Evolutionary conservation across 2,329 filamentous ascomycete genomes (phyloP).

Genomic region (Pestalotiopsis sp.): DNA sequence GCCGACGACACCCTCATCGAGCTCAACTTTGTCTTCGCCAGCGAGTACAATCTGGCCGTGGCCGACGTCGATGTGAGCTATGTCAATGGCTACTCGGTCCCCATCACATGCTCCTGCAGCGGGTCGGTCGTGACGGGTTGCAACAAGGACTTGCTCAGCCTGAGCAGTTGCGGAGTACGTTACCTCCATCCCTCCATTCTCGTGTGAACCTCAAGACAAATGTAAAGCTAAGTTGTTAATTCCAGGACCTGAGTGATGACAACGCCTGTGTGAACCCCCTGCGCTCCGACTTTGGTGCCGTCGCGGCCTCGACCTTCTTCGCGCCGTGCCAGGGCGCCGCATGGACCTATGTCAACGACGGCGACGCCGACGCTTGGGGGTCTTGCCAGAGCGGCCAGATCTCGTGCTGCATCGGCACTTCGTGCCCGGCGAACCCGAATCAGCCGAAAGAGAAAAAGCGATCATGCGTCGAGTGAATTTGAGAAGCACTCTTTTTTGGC

Average conservation of each 20-base stretch:
- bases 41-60: constrained; percentile 5
- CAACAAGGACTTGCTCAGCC: constrained; percentile 21
- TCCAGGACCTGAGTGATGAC: background rate
- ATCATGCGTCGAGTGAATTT: background rate
- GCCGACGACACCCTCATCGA: constrained; percentile 19
- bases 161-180: constrained; percentile 20
- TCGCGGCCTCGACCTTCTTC: constrained; percentile 20
- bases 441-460: constrained; percentile 4
- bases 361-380: constrained; percentile 21
- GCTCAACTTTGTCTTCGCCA: constrained; percentile 16
- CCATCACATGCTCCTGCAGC: constrained; percentile 24
- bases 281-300: constrained; percentile 10
- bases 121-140: constrained; percentile 21
- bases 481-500: background rate
- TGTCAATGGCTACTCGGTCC: constrained; percentile 24
- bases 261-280: constrained; percentile 24
- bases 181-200: background rate
- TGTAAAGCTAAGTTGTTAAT: background rate
- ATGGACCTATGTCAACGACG: constrained; percentile 24
- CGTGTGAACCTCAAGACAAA: background rate
- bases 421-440: constrained; percentile 18
- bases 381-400: constrained; percentile 22
- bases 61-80: constrained; percentile 24
- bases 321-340: constrained; percentile 23
- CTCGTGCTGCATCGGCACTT: constrained; percentile 19